Conservation (phyloP, 2,329 filamentous ascomycete genomes). For the Aurifilum marmelostoma region DNA sequence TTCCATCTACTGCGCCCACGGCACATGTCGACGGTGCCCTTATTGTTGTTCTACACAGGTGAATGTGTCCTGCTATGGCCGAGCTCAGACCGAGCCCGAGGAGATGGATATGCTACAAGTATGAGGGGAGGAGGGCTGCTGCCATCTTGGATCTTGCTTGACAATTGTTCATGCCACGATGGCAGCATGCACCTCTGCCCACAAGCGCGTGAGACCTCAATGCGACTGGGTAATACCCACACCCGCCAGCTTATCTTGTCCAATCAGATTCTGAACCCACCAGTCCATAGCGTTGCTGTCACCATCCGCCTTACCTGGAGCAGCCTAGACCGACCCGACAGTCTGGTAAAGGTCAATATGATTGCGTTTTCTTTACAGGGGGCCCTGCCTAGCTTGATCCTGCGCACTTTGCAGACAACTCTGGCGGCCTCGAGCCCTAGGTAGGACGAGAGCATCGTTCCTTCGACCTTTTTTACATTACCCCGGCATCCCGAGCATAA, state of each 20-base stretch:
- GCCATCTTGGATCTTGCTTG: neutral
- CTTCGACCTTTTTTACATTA: neutral
- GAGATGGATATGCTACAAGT: neutral
- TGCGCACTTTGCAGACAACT: neutral
- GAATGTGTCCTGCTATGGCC: neutral
- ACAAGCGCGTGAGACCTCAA: neutral
- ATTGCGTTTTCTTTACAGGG: conserved; percentile 1
- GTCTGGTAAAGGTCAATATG: conserved; percentile 21
- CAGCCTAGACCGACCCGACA: conserved; percentile 25
- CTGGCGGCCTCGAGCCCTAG: neutral
- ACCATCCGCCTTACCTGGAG: conserved; percentile 16
- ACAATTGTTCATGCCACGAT: neutral
- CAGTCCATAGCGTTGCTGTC: conserved; percentile 11
- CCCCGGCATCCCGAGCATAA: neutral
- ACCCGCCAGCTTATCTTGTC: neutral
- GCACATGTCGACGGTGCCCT: neutral
- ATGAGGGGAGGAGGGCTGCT: neutral
- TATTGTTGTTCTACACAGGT: no score
- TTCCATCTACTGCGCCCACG: neutral
- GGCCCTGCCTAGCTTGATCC: neutral
- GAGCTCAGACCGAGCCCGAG: neutral
- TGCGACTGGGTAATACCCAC: neutral
- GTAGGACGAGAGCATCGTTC: neutral
- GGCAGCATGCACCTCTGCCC: conserved; percentile 12
- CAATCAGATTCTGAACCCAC: neutral